These are phyloP conservation scores for Huntiella omanensis DNA, from an alignment of 2,329 filamentous ascomycete genomes.

Conservation along the genomic window DNA sequence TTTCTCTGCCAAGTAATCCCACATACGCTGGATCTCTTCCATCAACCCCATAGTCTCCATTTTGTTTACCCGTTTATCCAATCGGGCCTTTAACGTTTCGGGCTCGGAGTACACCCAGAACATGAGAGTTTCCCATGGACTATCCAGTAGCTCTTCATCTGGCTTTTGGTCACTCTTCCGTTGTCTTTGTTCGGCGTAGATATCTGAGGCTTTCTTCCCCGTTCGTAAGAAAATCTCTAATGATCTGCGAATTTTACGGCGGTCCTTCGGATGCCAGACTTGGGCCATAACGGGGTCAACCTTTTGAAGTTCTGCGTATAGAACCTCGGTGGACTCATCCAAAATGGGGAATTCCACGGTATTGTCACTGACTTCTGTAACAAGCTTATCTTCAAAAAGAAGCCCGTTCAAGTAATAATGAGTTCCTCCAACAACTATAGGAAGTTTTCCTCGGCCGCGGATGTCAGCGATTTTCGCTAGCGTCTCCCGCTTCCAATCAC, in stretches of 20 bases:
- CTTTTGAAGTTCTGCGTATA: slow-evolving; percentile 53
- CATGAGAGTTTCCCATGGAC: slow-evolving; percentile 42
- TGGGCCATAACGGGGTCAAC: slow-evolving; percentile 81
- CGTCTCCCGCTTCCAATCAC: slow-evolving; percentile 55
- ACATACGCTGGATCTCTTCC: slow-evolving; percentile 29
- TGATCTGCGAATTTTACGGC: slow-evolving; percentile 73
- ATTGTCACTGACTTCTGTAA: slow-evolving; percentile 24
- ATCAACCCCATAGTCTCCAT: slow-evolving; percentile 49
- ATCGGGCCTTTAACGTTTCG: slow-evolving; percentile 45
- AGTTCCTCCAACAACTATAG: slow-evolving; percentile 83
- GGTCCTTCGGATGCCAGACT: slow-evolving; percentile 85
- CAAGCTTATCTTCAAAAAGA: slow-evolving; percentile 56
- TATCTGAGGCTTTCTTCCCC: slow-evolving; percentile 62
- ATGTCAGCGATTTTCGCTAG: slow-evolving; percentile 57
- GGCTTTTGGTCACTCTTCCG: slow-evolving; percentile 1
- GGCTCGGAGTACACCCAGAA: slow-evolving; percentile 75
- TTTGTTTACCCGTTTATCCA: slow-evolving; percentile 61
- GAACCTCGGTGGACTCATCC: slow-evolving; percentile 47
- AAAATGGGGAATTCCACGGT: slow-evolving; percentile 44
- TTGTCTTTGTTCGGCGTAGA: slow-evolving; percentile 57
- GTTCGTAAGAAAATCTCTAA: slow-evolving; percentile 79
- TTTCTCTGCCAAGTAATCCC: slow-evolving; percentile 18
- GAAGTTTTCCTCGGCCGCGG: slow-evolving; percentile 54
- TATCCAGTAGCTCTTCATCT: neutral
- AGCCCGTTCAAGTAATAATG: slow-evolving; percentile 89